Evolutionary conservation across 2,329 filamentous ascomycete genomes (phyloP).

Genomic region (Colletotrichum lupini): DNA sequence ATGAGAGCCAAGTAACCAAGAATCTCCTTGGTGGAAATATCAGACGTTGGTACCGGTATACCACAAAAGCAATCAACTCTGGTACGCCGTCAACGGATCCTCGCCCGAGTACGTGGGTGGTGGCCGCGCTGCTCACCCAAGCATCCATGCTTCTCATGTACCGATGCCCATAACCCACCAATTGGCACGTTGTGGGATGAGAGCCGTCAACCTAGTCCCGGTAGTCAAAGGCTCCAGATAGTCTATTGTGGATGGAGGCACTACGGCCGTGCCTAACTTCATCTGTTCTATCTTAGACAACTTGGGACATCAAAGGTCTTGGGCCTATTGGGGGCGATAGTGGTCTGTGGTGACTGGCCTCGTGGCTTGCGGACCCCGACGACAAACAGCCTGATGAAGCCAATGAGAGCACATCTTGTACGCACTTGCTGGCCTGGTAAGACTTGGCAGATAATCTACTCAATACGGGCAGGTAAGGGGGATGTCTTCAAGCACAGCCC

Average conservation of each 20-base stretch:
- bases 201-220: constrained; percentile 2
- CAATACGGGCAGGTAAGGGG: neutral
- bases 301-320: neutral
- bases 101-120: constrained; percentile 6
- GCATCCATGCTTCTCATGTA: constrained; percentile 11
- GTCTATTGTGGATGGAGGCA: neutral
- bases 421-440: neutral
- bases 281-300: neutral
- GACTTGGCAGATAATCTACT: constrained; percentile 28
- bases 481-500: constrained; percentile 10
- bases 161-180: constrained; percentile 11
- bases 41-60: neutral
- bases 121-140: neutral
- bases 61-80: neutral
- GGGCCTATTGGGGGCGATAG: neutral
- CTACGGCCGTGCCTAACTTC: neutral
- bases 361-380: constrained; percentile 2
- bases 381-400: neutral
- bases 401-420: neutral
- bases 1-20: neutral
- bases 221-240: neutral
- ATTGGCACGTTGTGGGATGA: neutral
- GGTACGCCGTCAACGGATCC: neutral
- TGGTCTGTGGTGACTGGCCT: neutral
- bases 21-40: constrained; percentile 36